Base-by-base conservation (phyloP, 495 filamentous ascomycete species). In the Staphylotrichum tortipilum region DNA sequence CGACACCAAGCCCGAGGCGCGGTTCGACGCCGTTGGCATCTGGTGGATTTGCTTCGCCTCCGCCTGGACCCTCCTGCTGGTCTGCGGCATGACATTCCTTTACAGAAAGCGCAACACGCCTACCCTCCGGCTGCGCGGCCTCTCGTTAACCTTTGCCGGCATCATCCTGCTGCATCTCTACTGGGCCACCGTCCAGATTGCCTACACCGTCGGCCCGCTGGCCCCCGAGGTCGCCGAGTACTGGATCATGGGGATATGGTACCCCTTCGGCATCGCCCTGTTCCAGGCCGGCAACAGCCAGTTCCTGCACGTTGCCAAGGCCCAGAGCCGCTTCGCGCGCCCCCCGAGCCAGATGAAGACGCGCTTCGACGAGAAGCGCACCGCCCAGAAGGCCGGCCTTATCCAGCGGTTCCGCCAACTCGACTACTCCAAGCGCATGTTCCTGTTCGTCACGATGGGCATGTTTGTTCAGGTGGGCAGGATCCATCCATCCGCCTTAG, bases 191-290 rank as follows among this genome's bases (percentile, higher is more conserved):
- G 73, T 79, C 36, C 73, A 86, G 53, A 69, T 83, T 26, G 79
- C 75, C 10, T 81, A 79, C 55, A 73, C 78, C 23, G 53, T 79
- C 19, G 85, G 85, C 11, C 65, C 78, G 2, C 54, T 74, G 7
- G 75, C 82, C 47, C 78, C 80, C 0, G 56, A 65, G 24, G 52
- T 65, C 7, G 50, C 50, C 30, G 63, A 85, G 58, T 89, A 75
- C 64, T 89, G 84, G 82, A 72, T 86, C 59, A 89, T 89, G 85
- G 76, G 81, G 43, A 74, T 80, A 35, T 83, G 78, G 61, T 69
- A 88, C 26, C 85, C 85, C 3, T 74, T 80, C 22, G 84, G 85
- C 23, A 76, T 88, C 53, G 83, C 79, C 15, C 64, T 86, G 3
- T 88, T 88, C 65, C 83, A 87, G 56, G 85, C 78, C 34, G 75